Evolutionary conservation across 2,329 filamentous ascomycete genomes (phyloP).

Genomic region (Beauveria sp.): DNA sequence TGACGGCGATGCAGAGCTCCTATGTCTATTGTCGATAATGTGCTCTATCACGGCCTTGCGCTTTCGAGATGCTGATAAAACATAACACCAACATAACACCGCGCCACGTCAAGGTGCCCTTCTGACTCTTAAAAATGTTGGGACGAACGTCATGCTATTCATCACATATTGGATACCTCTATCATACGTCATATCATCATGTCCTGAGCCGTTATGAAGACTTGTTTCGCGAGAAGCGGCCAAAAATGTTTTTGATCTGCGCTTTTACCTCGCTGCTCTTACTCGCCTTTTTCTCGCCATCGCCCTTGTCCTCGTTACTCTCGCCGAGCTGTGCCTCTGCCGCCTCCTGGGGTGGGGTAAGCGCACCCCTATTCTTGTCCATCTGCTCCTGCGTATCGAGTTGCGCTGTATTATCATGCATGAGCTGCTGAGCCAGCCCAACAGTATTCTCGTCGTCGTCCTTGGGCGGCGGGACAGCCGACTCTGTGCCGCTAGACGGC

Average conservation of each 20-base stretch:
- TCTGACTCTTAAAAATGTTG: too few species aligned
- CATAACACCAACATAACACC: too few species aligned
- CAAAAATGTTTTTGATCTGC: conserved; percentile 10
- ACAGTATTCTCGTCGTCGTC: conserved; percentile 31
- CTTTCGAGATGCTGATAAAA: too few species aligned
- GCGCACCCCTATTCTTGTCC: conserved; percentile 19
- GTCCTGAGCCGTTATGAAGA: not conserved
- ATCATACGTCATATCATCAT: not conserved
- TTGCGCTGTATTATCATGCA: conserved; percentile 46
- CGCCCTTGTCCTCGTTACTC: not conserved
- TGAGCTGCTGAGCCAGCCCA: conserved; percentile 42
- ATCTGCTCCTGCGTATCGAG: conserved; percentile 33
- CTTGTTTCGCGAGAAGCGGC: conserved; percentile 6
- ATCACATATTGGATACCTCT: too few species aligned
- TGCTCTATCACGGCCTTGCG: too few species aligned
- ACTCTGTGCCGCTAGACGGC: conserved; percentile 16
- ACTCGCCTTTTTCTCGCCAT: not conserved
- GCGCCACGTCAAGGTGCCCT: too few species aligned
- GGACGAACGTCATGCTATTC: too few species aligned
- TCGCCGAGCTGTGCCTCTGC: not conserved
- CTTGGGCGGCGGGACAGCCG: not conserved
- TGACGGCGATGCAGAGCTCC: not conserved
- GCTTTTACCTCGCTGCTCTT: conserved; percentile 5
- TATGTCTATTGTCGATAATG: not conserved
- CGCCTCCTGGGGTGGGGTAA: not conserved